Conservation (phyloP, 164 flowering plant genomes). For the Akebia trifoliata region DNA sequence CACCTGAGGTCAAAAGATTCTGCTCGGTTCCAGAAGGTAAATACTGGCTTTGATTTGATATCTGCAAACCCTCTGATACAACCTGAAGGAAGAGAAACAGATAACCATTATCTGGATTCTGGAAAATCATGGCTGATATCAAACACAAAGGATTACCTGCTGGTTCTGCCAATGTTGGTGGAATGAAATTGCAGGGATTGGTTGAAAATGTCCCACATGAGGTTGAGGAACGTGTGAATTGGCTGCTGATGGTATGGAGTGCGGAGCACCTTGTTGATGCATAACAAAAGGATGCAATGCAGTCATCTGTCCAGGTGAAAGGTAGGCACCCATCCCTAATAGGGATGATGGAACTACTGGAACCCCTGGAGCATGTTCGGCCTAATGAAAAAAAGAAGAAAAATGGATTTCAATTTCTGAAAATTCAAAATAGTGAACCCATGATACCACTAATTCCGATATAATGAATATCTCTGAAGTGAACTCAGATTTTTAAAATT, state of each 20-base stretch:
- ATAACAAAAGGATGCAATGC: conserved; percentile 68
- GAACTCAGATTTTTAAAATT: neutral
- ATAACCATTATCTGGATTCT: neutral
- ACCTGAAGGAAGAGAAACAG: conserved; percentile 29
- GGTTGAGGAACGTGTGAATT: conserved; percentile 37
- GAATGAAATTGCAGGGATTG: conserved; percentile 52
- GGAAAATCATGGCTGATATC: too few species aligned
- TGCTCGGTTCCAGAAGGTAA: conserved; percentile 43
- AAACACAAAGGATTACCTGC: conserved; percentile 67
- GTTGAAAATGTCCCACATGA: conserved; percentile 52
- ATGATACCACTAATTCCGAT: neutral
- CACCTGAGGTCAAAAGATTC: conserved; percentile 31
- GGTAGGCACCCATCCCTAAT: conserved; percentile 61
- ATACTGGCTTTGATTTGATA: conserved; percentile 37
- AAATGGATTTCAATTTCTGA: neutral
- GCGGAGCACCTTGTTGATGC: conserved; percentile 72
- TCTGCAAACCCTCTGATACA: conserved; percentile 38
- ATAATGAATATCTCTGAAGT: neutral
- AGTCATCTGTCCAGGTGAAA: conserved; percentile 74
- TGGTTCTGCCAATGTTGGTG: conserved; percentile 69
- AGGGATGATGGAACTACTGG: conserved; percentile 58
- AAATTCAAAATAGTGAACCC: too few species aligned
- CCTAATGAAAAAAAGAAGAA: conserved; percentile 27
- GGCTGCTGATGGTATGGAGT: conserved; percentile 20
- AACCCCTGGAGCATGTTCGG: conserved; percentile 54